phyloP scores from a whole-genome alignment of 2,329 filamentous ascomycete genomes.

The Venturia carpophila region DNA sequence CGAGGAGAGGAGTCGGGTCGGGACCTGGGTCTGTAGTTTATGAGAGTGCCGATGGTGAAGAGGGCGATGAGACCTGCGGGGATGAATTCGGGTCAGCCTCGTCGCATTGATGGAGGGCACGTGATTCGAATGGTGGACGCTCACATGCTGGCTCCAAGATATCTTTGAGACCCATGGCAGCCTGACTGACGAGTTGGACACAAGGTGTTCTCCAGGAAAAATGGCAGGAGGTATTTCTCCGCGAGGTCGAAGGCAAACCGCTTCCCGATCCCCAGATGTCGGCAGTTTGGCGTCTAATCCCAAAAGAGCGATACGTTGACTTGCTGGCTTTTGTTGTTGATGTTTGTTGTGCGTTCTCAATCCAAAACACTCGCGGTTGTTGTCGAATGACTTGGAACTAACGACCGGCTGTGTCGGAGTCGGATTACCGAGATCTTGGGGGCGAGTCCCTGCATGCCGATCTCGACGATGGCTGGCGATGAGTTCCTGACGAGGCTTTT shows the following conservation, averaged over 20 bases:
- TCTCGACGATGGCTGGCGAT: not conserved
- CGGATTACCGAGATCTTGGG: not conserved
- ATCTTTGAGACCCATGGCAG: constrained; percentile 18
- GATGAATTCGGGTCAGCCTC: not conserved
- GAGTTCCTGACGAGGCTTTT: not conserved
- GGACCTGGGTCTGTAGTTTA: constrained; percentile 5
- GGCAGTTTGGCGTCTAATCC: not conserved
- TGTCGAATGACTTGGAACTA: not conserved
- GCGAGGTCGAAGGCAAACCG: not conserved
- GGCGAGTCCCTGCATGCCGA: not conserved
- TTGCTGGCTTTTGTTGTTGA: not conserved
- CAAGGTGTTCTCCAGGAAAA: not conserved
- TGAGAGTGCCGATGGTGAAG: constrained; percentile 2
- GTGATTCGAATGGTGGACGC: not conserved
- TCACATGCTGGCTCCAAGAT: constrained; percentile 17
- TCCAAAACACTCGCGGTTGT: not conserved
- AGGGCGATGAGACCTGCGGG: constrained; percentile 2
- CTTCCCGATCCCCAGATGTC: not conserved
- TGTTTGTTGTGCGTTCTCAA: not conserved
- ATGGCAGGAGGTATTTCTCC: not conserved
- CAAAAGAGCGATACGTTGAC: not conserved
- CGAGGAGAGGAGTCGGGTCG: not conserved
- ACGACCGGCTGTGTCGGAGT: not conserved
- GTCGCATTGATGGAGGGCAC: not conserved
- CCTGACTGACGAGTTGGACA: too few species aligned